Base-by-base conservation (phyloP, 2,329 filamentous ascomycete species). In the Westerdykella sp. region DNA sequence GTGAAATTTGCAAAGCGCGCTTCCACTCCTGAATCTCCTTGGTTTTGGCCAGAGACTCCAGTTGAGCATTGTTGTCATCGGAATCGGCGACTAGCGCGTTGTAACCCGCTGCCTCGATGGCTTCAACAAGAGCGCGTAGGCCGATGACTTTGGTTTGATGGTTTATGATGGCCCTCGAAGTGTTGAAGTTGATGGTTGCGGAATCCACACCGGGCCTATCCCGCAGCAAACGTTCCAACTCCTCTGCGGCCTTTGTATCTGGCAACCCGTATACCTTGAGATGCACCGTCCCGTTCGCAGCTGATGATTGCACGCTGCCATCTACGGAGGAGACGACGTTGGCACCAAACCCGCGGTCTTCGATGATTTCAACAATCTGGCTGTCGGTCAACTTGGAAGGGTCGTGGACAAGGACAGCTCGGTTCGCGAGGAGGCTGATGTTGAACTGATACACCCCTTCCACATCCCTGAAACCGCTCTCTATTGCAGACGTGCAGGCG, bases 21-120 rank as follows among this genome's bases (percentile, higher is more conserved):
- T 80, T 81, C 93, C 93, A 98, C 67, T 95, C 89, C 50, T 85
- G 86, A 49, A 98, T 95, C 67, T 98, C 93, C 55, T 87, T 87
- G 0, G 93, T 97, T 70, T 98, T 98, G 7, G 93, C 86, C 2
- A 98, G 76, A 1, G 93, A 97, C 66, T 97, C 89, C 2, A 98
- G 78, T 63, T 98, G 93, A 1, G 93, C 91, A 60, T 95, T 95
- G 65, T 95, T 97, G 69, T 98, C 93, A 57, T 97, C 88, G 41
- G 83, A 85, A 53, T 97, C 91, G 1, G 90, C 84, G 10, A 97
- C 79, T 2, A 98, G 73, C 1, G 91, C 93, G 62, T 96, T 95
- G 65, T 86, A 87, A 2, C 91, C 90, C 15, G 80, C 74, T n/a
- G 76, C 74, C 68, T 98, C 91, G 35, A 96, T 80, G 0, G 79